Percentiles rank a stretch among this genome's conserved stretches.
Conservation (phyloP, 2,329 filamentous ascomycete species). For the Tympanopsis confertula region DNA sequence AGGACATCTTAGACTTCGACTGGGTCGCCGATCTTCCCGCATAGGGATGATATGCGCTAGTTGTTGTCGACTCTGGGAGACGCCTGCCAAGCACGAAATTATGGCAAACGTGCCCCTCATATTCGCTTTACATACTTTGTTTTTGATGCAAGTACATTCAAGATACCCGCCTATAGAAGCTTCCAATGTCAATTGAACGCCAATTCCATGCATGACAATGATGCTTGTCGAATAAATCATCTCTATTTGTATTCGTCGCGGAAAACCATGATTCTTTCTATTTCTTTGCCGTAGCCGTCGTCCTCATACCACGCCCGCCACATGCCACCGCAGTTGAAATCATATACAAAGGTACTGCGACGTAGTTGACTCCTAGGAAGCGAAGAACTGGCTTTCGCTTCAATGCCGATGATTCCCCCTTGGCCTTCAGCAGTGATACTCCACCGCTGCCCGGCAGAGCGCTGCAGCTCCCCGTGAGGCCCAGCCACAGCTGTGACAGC, state of each 20-base stretch:
- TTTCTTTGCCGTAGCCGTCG: constrained; percentile 6
- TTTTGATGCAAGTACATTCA: too few relatives aligned
- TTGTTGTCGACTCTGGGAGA: too few relatives aligned
- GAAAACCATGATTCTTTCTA: constrained; percentile 1
- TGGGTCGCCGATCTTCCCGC: too few relatives aligned
- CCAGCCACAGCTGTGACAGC: constrained; percentile 38
- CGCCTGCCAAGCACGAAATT: too few relatives aligned
- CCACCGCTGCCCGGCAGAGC: constrained; percentile 41
- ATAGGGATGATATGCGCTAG: too few relatives aligned
- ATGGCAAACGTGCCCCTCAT: too few relatives aligned
- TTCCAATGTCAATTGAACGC: too few relatives aligned
- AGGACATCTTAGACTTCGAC: too few relatives aligned
- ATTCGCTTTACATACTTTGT: too few relatives aligned
- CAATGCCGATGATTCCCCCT: constrained; percentile 44
- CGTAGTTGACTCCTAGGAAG: not conserved
- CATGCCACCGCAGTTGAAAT: constrained; percentile 51
- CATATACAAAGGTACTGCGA: constrained; percentile 28
- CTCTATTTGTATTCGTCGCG: not conserved
- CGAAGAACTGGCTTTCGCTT: constrained; percentile 8
- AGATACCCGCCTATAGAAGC: too few relatives aligned
- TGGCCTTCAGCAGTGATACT: constrained; percentile 37
- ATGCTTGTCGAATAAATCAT: too few relatives aligned
- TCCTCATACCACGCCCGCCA: constrained; percentile 40
- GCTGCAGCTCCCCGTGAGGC: constrained; percentile 39
- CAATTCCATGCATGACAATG: too few relatives aligned